Base-by-base conservation (phyloP, 2,329 filamentous ascomycete genomes). In the Phyllosticta ampelicida region DNA sequence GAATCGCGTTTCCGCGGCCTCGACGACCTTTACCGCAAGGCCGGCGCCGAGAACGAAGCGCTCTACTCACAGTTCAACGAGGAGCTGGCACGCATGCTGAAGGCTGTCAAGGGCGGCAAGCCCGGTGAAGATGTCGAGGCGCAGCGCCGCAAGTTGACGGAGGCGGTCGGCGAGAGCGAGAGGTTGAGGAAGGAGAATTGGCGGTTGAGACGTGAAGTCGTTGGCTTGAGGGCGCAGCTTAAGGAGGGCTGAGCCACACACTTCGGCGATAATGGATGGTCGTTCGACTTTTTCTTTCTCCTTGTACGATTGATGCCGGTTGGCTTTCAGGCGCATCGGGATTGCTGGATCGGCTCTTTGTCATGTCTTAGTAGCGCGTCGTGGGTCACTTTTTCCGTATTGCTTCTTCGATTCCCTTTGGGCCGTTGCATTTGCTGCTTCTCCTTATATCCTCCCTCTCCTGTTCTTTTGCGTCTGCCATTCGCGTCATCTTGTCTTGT, bases 51-150 rank as follows among this genome's bases (percentile, higher is more conserved):
- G 76, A 97, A 96, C 65, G 91, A 96, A 73, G 82, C 92, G 28
- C 78, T 97, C 58, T 96, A 96, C 71, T 87, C 92, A 63, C 86
- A 86, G 61, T 96, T 96, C 77, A 96, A 96, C 66, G 82, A 84
- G n/a, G 92, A 96, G 73, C 75, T 97, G 53, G 86, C 83, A 65
- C 90, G 87, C 75, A 88, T 96, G 61, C 79, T 90, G 50, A 51
- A 53, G 5, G 26, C 48, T 10, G 86, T 84, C 70, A 88, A 86
- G 48, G 67, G 65, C 48, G 79, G 94, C 53, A 84, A 83, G 63
- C 82, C 83, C 3, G 86, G 87, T 53, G 86, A 89, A 49, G 89
- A 89, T 10, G 87, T 89, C 65, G 87, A 90, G 65, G 89, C 92
- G 65, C 73, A 96, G 60, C 80, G 90, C 67, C 75, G 75, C 36